Conservation (phyloP, 768 basidiomycete species). For the Auriscalpium microsporum region DNA sequence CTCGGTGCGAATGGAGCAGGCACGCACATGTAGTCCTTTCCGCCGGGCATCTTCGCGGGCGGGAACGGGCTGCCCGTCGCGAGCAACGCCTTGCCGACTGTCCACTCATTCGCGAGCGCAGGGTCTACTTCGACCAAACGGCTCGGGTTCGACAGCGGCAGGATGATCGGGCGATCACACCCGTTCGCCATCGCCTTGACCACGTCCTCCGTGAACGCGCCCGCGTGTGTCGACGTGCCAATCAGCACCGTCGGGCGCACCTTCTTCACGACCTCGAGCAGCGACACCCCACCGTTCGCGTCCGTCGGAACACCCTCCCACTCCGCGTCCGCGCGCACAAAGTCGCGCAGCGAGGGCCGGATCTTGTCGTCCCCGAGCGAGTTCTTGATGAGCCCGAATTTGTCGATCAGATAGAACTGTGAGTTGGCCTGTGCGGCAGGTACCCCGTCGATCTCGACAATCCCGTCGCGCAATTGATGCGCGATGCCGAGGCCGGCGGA, state of each 20-base stretch:
- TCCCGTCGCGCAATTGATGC: conserved; percentile 68
- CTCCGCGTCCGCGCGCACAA: conserved; percentile 48
- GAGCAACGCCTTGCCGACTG: conserved; percentile 66
- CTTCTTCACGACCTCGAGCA: conserved; percentile 63
- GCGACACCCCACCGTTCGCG: conserved; percentile 33
- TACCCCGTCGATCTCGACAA: conserved; percentile 43
- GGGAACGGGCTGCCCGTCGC: conserved; percentile 84
- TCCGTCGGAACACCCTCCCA: conserved; percentile 36
- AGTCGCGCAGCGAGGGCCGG: conserved; percentile 42
- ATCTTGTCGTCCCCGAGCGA: conserved; percentile 37
- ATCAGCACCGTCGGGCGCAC: conserved; percentile 78
- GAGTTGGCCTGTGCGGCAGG: conserved; percentile 49
- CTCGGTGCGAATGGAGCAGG: neutral
- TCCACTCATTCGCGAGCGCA: conserved; percentile 67
- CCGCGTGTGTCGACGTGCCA: conserved; percentile 71
- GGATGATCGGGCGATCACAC: conserved; percentile 70
- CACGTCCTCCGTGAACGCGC: conserved; percentile 72
- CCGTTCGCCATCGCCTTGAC: conserved; percentile 59
- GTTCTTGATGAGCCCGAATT: conserved; percentile 50
- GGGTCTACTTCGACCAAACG: conserved; percentile 68
- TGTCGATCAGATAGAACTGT: conserved; percentile 69
- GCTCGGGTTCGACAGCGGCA: conserved; percentile 81
- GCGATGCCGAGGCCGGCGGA: conserved; percentile 79
- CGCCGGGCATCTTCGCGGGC: conserved; percentile 55
- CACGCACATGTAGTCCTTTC: conserved; percentile 58